Percentiles rank a stretch among this genome's conserved stretches.
These are phyloP conservation scores for Monosporascus sp. DNA, from an alignment of 2,329 filamentous ascomycete species.

Conservation along the genomic window DNA sequence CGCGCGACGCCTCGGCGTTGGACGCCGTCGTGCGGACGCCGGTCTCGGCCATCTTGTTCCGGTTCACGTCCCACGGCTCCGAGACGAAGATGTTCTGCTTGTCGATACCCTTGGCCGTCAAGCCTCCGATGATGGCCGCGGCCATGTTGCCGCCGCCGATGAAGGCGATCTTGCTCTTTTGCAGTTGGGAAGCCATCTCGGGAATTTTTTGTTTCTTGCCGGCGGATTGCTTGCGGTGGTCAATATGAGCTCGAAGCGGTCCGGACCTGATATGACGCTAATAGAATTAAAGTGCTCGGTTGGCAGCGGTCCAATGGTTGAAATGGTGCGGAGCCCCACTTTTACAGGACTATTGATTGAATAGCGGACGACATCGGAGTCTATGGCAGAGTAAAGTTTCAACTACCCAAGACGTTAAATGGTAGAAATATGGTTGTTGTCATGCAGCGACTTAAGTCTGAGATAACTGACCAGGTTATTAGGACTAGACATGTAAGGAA, in stretches of 20 bases:
- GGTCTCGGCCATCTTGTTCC: constrained; percentile 40
- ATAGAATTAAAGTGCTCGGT: neutral
- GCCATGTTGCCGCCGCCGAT: constrained; percentile 47
- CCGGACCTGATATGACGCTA: neutral
- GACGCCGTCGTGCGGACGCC: constrained; percentile 42
- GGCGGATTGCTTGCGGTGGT: neutral
- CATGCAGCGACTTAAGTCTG: too few relatives aligned
- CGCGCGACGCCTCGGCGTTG: constrained; percentile 38
- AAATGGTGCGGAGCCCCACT: neutral
- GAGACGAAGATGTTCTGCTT: constrained; percentile 42
- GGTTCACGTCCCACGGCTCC: constrained; percentile 49
- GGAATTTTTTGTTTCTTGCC: neutral
- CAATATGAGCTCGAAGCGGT: too few relatives aligned
- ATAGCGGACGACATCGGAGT: neutral
- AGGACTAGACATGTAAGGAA: too few relatives aligned
- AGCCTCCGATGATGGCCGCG: constrained; percentile 45
- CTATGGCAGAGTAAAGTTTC: neutral
- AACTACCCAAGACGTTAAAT: too few relatives aligned
- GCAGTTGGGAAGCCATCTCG: constrained; percentile 21
- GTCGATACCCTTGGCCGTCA: constrained; percentile 37
- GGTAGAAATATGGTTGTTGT: too few relatives aligned
- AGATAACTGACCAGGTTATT: too few relatives aligned
- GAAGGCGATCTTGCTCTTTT: constrained; percentile 25
- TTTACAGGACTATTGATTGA: neutral
- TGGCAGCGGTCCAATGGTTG: neutral